phyloP scores from a whole-genome alignment of 75 land plant species.

The Selaginella tamariscina region DNA sequence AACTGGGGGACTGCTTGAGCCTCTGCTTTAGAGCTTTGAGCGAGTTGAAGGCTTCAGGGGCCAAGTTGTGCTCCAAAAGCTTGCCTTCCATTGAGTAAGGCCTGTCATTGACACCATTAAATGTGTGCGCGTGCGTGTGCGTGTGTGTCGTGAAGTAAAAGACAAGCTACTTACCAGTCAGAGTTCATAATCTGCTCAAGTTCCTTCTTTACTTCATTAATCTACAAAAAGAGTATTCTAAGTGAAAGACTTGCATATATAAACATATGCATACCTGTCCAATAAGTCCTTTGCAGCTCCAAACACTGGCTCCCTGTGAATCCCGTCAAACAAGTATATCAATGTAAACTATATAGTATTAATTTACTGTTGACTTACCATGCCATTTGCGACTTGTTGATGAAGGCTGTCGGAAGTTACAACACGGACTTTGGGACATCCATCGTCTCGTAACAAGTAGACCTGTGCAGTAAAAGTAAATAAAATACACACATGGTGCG shows the following conservation, averaged over 20 bases:
- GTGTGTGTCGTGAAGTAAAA: neutral
- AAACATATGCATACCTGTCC: conserved; percentile 18
- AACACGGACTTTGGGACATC: conserved; percentile 91
- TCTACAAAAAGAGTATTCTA: conserved; percentile 21
- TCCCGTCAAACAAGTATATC: neutral
- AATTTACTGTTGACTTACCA: conserved; percentile 31
- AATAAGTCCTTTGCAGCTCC: conserved; percentile 30
- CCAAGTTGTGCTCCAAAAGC: conserved; percentile 59
- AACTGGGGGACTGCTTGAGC: conserved; percentile 23
- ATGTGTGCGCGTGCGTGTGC: neutral
- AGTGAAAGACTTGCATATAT: neutral
- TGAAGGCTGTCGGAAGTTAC: conserved; percentile 74
- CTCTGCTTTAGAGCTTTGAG: conserved; percentile 61
- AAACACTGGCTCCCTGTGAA: conserved; percentile 29
- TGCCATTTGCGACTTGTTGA: conserved; percentile 70
- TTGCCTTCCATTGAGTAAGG: conserved; percentile 61
- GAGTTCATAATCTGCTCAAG: conserved; percentile 25
- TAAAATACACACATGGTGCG: neutral
- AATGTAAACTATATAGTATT: conserved; percentile 1
- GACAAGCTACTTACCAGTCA: conserved; percentile 19
- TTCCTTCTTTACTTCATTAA: conserved; percentile 36
- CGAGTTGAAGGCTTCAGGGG: conserved; percentile 48
- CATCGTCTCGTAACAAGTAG: conserved; percentile 62
- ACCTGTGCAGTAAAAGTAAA: conserved; percentile 36
- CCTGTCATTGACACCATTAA: conserved; percentile 23